phyloP scores from a whole-genome alignment of 305 asterid genomes.

The Fraxinus velutina region DNA sequence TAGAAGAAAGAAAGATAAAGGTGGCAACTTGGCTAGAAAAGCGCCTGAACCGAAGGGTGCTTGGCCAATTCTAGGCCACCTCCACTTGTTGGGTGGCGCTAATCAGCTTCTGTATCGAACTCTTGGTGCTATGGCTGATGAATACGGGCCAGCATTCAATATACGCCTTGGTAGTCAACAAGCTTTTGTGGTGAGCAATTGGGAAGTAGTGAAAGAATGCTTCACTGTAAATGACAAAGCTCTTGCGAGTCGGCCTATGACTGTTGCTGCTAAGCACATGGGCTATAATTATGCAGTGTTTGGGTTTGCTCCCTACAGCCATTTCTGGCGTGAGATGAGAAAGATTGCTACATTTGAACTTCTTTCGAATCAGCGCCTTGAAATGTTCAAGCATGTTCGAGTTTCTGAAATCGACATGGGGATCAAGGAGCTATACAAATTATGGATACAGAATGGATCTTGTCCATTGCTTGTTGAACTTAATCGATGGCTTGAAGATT shows the following conservation, averaged over 20 bases:
- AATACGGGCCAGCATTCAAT: constrained; percentile 32
- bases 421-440: constrained; percentile 12
- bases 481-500: constrained; percentile 20
- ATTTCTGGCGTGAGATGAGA: constrained; percentile 37
- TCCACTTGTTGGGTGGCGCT: constrained; percentile 27
- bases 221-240: constrained; percentile 29
- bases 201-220: constrained; percentile 2
- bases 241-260: constrained; percentile 31
- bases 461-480: background rate
- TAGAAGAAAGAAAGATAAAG: background rate
- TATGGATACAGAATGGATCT: background rate
- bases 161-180: constrained; percentile 24
- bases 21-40: background rate
- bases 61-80: constrained; percentile 32
- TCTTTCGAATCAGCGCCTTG: constrained; percentile 25
- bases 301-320: constrained; percentile 31
- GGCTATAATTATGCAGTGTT: constrained; percentile 27
- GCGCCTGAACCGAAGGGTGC: constrained; percentile 13
- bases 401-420: constrained; percentile 19
- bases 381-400: constrained; percentile 21
- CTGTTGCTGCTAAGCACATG: constrained; percentile 25
- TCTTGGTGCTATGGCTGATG: constrained; percentile 23
- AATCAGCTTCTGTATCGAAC: constrained; percentile 21
- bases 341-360: constrained; percentile 35
- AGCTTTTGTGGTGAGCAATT: constrained; percentile 3